Conservation (phyloP, 306 rosid species). For the Arachis hypogaea region DNA sequence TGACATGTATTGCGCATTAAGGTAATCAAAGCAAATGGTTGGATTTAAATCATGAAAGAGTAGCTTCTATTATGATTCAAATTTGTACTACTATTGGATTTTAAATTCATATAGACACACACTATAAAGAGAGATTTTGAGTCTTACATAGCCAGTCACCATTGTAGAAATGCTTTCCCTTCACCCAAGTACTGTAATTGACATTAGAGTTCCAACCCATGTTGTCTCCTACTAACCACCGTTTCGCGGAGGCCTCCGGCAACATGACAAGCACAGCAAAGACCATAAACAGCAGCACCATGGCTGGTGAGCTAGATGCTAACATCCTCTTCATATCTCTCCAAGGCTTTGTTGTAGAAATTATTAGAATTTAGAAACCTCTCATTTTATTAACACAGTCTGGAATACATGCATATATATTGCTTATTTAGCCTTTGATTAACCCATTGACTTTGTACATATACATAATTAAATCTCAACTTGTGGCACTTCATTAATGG, state of each 20-base stretch:
- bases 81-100: too few relatives aligned
- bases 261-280: slow-evolving; percentile 43
- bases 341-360: slow-evolving; percentile 43
- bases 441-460: too few relatives aligned
- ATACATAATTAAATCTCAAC: too few relatives aligned
- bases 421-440: too few relatives aligned
- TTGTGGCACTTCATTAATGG: too few relatives aligned
- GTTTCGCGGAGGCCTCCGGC: slow-evolving; percentile 66
- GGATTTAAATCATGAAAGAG: too few relatives aligned
- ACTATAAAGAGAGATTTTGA: neutral
- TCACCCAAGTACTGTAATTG: slow-evolving; percentile 82
- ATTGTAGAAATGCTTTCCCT: slow-evolving; percentile 75
- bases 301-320: slow-evolving; percentile 33
- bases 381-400: slow-evolving; percentile 24
- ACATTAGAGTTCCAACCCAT: slow-evolving; percentile 74
- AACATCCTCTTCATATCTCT: slow-evolving; percentile 35
- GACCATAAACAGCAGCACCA: slow-evolving; percentile 43
- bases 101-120: neutral
- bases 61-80: too few relatives aligned
- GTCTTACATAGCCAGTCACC: slow-evolving; percentile 93
- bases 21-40: too few relatives aligned
- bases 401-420: slow-evolving; percentile 25
- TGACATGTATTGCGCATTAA: too few relatives aligned
- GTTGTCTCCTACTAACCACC: slow-evolving; percentile 63
- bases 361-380: too few relatives aligned